These are phyloP conservation scores for Angomonas ambiguus DNA, from an alignment of 208 protist species.

Conservation along the genomic window DNA sequence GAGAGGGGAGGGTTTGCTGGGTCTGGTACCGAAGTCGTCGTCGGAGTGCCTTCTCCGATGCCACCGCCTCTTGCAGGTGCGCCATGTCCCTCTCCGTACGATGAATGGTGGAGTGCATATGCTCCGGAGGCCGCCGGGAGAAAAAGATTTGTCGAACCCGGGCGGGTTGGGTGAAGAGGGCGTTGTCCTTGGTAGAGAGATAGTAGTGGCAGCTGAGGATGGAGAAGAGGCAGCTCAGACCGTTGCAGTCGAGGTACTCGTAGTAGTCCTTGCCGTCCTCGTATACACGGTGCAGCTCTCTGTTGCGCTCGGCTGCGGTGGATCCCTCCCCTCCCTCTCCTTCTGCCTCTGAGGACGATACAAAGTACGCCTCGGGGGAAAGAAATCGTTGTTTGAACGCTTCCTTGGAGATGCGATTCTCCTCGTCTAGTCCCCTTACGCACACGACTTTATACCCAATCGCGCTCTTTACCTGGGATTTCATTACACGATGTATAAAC, in stretches of 20 bases:
- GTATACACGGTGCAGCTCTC: neutral
- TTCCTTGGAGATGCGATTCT: constrained; percentile 24
- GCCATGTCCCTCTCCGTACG: constrained; percentile 57
- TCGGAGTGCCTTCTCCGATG: constrained; percentile 54
- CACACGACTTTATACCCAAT: constrained; percentile 76
- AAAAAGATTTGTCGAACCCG: constrained; percentile 42
- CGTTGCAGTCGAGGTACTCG: constrained; percentile 36
- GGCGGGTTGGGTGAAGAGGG: neutral
- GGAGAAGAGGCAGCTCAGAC: constrained; percentile 62
- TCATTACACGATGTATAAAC: constrained; percentile 61
- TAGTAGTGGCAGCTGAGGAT: constrained; percentile 42
- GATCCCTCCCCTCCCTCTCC: neutral
- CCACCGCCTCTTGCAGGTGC: constrained; percentile 64
- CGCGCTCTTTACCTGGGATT: constrained; percentile 49
- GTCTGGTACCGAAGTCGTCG: constrained; percentile 13
- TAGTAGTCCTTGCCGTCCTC: constrained; percentile 26
- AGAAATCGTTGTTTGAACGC: constrained; percentile 41
- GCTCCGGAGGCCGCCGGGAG: constrained; percentile 43
- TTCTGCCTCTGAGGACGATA: neutral
- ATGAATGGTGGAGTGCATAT: constrained; percentile 51
- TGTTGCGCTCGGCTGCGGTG: neutral
- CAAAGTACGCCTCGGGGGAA: constrained; percentile 49
- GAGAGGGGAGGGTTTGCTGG: neutral
- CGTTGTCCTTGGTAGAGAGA: constrained; percentile 7
- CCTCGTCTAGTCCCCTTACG: constrained; percentile 48